Evolutionary conservation across 164 flowering plant genomes (phyloP), one percentile per base, ranked within the genome.

Genomic region (Santalum album): DNA sequence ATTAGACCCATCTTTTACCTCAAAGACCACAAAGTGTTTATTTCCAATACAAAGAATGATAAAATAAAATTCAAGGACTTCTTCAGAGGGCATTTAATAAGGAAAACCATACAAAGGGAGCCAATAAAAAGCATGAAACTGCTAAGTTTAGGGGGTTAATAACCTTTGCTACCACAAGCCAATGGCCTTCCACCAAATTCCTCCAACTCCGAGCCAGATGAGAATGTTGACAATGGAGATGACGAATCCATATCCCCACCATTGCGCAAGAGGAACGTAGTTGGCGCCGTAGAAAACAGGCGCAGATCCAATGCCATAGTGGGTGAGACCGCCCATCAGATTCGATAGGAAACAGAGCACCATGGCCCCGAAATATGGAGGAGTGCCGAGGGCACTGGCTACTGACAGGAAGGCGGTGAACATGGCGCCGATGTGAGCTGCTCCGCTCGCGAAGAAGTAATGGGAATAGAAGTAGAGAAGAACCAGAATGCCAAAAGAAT

Each of bases 361-460:
- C 64, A 83, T 53, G 58, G 98, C 96, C 19, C 72, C 92, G 12
- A 91, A 70, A 53, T 71, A 81, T 18, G 92, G 83, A 3, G 96
- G 98, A 53, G 95, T 82, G 35, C 98, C 95, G 2, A 88, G 67
- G 53, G 98, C 95, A 59, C 84, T 83, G 2, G 96, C 83, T 11
- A 91, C 95, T 0, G 98, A 87, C 51, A 91, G 62, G 74, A 91
- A 87, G 39, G 96, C 95, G 0, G 98, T 87, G 61, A 86, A 87
- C 96, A 91, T 87, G 48, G 98, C 98, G 47, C 98, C 98, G 22
- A 90, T 86, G 55, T 90, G 96, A 53, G 96, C 98, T 18, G 98
- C 96, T 24, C 96, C 96, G 65, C 96, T 90, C 0, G 98, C 98
- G 46, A 90, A 90, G 76, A 90, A 87, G 69, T 87, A 90, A 65